Percentiles rank a stretch among this genome's conserved stretches.
phyloP scores from a whole-genome alignment of 2,329 filamentous ascomycete species.

The Beauveria brongniartii region DNA sequence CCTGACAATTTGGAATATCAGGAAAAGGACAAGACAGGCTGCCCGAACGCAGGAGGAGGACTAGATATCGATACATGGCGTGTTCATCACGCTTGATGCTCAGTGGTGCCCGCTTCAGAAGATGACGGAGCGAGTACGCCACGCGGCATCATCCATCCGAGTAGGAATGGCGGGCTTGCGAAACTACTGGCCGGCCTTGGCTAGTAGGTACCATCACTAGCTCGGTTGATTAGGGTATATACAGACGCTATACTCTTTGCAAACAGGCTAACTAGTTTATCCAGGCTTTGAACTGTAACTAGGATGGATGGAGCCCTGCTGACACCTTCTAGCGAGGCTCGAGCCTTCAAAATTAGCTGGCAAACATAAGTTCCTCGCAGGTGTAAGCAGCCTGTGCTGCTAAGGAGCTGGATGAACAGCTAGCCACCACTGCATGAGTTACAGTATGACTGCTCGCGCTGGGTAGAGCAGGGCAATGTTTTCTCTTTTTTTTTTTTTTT shows the following conservation, averaged over 20 bases:
- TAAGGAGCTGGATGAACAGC: not conserved
- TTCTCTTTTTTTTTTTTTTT: too few relatives aligned
- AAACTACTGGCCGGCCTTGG: not conserved
- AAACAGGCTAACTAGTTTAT: not conserved
- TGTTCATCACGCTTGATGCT: not conserved
- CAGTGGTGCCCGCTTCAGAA: conserved; percentile 5
- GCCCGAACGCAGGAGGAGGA: not conserved
- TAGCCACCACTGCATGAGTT: not conserved
- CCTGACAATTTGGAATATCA: too few relatives aligned
- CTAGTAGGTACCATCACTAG: not conserved
- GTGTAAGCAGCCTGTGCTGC: not conserved
- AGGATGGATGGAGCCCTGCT: not conserved
- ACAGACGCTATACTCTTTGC: not conserved
- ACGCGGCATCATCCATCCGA: conserved; percentile 9
- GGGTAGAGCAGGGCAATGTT: too few relatives aligned
- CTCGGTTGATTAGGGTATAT: not conserved
- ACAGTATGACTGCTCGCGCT: too few relatives aligned
- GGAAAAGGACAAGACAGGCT: not conserved
- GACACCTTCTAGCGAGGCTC: not conserved
- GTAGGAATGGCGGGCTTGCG: not conserved
- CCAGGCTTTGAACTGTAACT: not conserved
- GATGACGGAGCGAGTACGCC: conserved; percentile 1
- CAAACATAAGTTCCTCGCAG: conserved; percentile 2
- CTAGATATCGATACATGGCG: not conserved
- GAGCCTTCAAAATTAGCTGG: not conserved